phyloP scores from a whole-genome alignment of 2,329 filamentous ascomycete genomes.

The Colletotrichum neosansevieriae region DNA sequence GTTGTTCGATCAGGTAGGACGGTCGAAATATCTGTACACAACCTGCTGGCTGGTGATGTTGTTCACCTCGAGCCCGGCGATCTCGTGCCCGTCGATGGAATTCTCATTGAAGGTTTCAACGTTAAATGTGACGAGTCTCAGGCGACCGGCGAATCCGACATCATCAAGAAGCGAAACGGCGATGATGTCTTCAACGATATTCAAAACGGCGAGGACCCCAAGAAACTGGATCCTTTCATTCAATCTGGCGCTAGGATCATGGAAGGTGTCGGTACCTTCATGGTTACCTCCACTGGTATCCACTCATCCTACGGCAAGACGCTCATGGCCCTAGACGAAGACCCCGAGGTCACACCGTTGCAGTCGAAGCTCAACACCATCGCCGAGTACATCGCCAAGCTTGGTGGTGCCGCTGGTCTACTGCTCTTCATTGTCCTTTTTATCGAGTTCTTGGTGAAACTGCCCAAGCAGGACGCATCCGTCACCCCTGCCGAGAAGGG shows the following conservation, averaged over 20 bases:
- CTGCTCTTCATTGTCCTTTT: conserved; percentile 87
- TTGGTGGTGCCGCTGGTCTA: conserved; percentile 81
- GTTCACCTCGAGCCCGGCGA: conserved; percentile 81
- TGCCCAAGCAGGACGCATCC: conserved; percentile 63
- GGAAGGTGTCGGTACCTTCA: conserved; percentile 80
- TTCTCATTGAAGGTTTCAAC: conserved; percentile 79
- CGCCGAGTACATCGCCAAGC: conserved; percentile 81
- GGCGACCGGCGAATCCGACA: conserved; percentile 82
- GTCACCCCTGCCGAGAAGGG: conserved; percentile 78
- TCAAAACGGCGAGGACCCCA: conserved; percentile 72
- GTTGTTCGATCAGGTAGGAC: conserved; percentile 78
- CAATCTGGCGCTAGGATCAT: conserved; percentile 86
- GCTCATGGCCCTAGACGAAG: conserved; percentile 78
- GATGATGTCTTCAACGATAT: conserved; percentile 79
- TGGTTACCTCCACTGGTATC: conserved; percentile 79
- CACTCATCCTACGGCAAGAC: conserved; percentile 83
- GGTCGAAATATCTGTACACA: conserved; percentile 76
- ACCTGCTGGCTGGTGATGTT: conserved; percentile 77
- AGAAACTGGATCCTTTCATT: conserved; percentile 85
- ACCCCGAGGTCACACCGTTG: conserved; percentile 80
- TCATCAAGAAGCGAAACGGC: conserved; percentile 75
- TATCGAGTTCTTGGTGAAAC: conserved; percentile 83
- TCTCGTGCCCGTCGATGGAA: conserved; percentile 78
- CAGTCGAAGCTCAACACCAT: conserved; percentile 82
- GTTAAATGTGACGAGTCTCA: conserved; percentile 84